Conservation (phyloP, 2,329 filamentous ascomycete genomes). For the Atkinsonella hypoxylon region DNA sequence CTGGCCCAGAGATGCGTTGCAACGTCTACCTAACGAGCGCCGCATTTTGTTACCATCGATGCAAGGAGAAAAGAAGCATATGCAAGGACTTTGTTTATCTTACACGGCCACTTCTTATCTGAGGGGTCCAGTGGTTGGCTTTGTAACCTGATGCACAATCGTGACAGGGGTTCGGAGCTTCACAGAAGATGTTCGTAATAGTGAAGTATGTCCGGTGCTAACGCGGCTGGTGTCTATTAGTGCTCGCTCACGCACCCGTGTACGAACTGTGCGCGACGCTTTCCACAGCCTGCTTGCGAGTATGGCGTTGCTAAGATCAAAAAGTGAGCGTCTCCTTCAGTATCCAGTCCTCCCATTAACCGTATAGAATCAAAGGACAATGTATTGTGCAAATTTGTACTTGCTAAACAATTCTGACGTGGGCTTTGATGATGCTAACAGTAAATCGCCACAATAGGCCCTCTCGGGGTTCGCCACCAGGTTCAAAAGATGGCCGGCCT, state of each 20-base stretch:
- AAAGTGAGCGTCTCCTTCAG: constrained; percentile 8
- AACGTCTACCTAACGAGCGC: not conserved
- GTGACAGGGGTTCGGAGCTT: not conserved
- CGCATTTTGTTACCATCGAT: not conserved
- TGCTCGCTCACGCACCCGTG: constrained; percentile 43
- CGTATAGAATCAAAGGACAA: not conserved
- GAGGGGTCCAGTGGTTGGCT: not conserved
- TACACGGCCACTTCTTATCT: not conserved
- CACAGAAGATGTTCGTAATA: not conserved
- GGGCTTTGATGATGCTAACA: not conserved
- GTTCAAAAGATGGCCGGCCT: constrained; percentile 9
- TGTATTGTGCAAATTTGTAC: too few relatives aligned
- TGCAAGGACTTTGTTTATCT: not conserved
- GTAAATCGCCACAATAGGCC: not conserved
- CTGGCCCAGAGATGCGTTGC: not conserved
- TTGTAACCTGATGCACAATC: not conserved
- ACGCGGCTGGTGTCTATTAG: constrained; percentile 16
- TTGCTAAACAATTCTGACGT: not conserved
- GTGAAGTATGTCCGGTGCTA: not conserved
- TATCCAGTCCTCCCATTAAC: not conserved
- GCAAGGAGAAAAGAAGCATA: not conserved
- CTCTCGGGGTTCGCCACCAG: constrained; percentile 4
- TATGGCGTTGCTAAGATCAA: constrained; percentile 23
- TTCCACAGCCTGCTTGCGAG: constrained; percentile 38
- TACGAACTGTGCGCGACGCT: constrained; percentile 39